phyloP scores from a whole-genome alignment of 495 filamentous ascomycete genomes.

The Letharia columbiana region DNA sequence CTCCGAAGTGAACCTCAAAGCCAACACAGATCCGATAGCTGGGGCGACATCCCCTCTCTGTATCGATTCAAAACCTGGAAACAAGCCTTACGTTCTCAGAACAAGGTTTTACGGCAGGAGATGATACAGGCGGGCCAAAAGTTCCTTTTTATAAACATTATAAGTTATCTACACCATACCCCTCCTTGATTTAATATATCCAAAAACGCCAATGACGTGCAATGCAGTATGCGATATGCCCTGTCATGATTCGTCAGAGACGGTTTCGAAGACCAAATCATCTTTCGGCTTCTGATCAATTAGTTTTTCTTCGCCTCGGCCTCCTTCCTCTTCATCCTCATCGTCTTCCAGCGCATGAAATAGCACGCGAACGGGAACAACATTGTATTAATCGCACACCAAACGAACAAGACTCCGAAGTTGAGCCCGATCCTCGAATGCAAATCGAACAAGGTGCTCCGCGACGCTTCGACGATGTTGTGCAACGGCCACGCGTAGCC shows the following conservation, averaged over 20 bases:
- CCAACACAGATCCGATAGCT: no score
- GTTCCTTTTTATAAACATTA: background rate
- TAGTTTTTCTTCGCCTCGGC: conserved; percentile 3
- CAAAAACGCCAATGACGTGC: background rate
- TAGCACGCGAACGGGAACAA: conserved; percentile 55
- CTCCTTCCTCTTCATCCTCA: conserved; percentile 28
- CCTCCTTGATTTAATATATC: no score
- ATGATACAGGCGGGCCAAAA: no score
- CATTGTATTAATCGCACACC: conserved; percentile 46
- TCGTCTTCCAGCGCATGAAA: conserved; percentile 51
- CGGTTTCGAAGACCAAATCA: background rate
- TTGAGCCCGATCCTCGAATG: conserved; percentile 56
- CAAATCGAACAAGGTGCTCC: conserved; percentile 55
- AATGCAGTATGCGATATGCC: background rate
- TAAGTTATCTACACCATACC: background rate
- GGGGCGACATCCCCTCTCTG: no score
- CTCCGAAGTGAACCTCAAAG: no score
- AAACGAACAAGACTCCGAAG: conserved; percentile 54
- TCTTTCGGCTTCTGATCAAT: background rate
- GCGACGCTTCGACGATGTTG: conserved; percentile 54
- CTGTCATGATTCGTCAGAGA: background rate
- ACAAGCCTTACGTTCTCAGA: no score
- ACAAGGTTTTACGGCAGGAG: no score
- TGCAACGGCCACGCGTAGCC: conserved; percentile 69
- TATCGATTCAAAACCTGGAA: no score